phyloP scores from a whole-genome alignment of 495 filamentous ascomycete species.

The Copromyces sp. region DNA sequence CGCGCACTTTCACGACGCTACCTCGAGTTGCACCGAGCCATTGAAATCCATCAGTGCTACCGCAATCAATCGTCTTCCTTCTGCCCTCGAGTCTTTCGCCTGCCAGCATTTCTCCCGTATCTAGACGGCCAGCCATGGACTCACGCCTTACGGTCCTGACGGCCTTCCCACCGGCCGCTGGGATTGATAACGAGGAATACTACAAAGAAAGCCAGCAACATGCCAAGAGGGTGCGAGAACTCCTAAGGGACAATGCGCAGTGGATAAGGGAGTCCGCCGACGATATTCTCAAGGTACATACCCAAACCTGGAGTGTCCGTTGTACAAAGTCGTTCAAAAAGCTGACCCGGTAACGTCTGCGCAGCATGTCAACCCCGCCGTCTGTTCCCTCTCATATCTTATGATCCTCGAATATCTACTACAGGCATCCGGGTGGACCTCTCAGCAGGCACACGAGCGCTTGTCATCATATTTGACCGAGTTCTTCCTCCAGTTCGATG shows the following conservation, averaged over 20 bases:
- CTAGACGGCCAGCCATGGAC: conserved; percentile 22
- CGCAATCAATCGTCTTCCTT: background rate
- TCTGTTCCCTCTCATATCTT: conserved; percentile 37
- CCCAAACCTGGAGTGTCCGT: background rate
- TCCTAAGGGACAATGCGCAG: conserved; percentile 20
- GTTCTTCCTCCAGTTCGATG: conserved; percentile 37
- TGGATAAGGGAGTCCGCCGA: conserved; percentile 7
- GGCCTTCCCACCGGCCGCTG: conserved; percentile 27
- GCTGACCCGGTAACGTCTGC: conserved; percentile 3
- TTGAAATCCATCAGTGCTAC: background rate
- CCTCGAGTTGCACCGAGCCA: background rate
- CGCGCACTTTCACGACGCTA: background rate
- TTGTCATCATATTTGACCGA: conserved; percentile 26
- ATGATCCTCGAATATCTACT: conserved; percentile 22
- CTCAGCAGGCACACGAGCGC: conserved; percentile 9
- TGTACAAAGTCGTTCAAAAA: background rate
- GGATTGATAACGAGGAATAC: conserved; percentile 14
- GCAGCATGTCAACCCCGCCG: conserved; percentile 28
- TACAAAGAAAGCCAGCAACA: conserved; percentile 22
- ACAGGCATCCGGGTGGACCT: conserved; percentile 8
- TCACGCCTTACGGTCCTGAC: conserved; percentile 26
- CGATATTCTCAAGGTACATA: conserved; percentile 25
- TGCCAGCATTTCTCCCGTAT: background rate
- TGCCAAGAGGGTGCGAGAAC: conserved; percentile 18
- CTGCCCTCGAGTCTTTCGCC: background rate